These are phyloP conservation scores for Phytopythium chamaehyphon DNA, from an alignment of 352 stramenopile genomes.

Conservation along the genomic window DNA sequence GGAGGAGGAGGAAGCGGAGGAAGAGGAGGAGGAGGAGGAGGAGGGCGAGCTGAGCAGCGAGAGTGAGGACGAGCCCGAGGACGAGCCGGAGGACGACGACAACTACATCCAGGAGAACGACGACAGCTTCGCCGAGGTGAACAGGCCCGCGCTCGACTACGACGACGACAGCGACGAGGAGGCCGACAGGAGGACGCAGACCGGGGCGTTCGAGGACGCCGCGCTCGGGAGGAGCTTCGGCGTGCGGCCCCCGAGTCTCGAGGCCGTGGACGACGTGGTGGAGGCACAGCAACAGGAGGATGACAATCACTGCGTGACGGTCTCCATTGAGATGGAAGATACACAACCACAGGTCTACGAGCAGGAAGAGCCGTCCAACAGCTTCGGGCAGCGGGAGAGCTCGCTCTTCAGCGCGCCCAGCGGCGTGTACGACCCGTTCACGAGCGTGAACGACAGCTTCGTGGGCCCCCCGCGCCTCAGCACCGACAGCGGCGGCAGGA, in stretches of 20 bases:
- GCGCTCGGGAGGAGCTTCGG: not conserved
- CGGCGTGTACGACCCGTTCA: not conserved
- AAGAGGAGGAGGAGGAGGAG: not conserved
- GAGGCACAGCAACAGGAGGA: not conserved
- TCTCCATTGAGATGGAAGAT: not conserved
- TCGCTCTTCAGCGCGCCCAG: not conserved
- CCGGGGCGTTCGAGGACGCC: not conserved
- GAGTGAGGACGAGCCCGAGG: not conserved
- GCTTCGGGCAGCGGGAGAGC: not conserved
- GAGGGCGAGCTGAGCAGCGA: not conserved
- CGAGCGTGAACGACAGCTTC: slow-evolving; percentile 10
- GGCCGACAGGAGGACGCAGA: slow-evolving; percentile 1
- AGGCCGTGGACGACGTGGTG: not conserved
- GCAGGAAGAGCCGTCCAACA: not conserved
- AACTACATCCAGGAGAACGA: slow-evolving; percentile 7
- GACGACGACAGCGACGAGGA: slow-evolving; percentile 1
- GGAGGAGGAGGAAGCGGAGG: too few species aligned
- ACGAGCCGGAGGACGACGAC: not conserved
- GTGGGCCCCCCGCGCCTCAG: not conserved
- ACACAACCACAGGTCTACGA: not conserved
- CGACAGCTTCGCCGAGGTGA: slow-evolving; percentile 3
- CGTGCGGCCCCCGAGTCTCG: not conserved
- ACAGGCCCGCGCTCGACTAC: not conserved
- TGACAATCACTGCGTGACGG: not conserved
- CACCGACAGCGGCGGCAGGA: slow-evolving; percentile 2